Evolutionary conservation across 148 eudicot genomes (phyloP), one percentile per base, ranked within the genome.

Genomic region (Chenopodium suecicum): DNA sequence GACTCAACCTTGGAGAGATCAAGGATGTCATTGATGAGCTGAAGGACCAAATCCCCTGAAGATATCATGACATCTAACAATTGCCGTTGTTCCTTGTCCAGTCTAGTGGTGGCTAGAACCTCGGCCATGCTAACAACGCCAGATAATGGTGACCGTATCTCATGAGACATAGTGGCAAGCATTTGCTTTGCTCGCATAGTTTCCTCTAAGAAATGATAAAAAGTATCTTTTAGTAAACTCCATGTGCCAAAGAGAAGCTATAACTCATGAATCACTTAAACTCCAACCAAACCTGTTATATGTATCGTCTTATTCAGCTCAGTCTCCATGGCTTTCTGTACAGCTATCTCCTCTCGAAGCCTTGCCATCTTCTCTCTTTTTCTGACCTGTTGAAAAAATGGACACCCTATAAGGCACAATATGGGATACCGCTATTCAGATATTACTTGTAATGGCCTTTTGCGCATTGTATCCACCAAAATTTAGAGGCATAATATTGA

Each of bases 161-260:
- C 98, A 81, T 95, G 98, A 37, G 98, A 95, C 98, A 95, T 95
- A 69, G 98, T 95, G 34, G 98, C 98, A 41, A 95, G 89, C 97
- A 91, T 91, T 87, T 95, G 90, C 83, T 95, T 95, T 22, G 95
- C 97, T 81, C 98, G 84, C 98, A 95, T 95, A 32, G 95, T 91
- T 91, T 95, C 97, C 97, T 95, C 98, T 95, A 85, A 77, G 73
- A 76, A 76, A 82, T 76, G 44, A 41, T 81, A 31, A 41, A 69
- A 66, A 64, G 46, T 29, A 82, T 74, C 0, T 10, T 62, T 70
- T 64, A 71, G 58, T 8, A 80, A 80, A 76, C 44, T 5, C 44
- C 52, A 7, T 70, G 44, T 9, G 6, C 70, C 70, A 79, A 77
- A 77, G 34, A 69, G 84, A 46, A 77, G 70, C 31, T 23, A 25